Percentiles rank a stretch among this genome's conserved stretches.
Conservation (phyloP, 352 stramenopile species). For the Achlya hypogyna region DNA sequence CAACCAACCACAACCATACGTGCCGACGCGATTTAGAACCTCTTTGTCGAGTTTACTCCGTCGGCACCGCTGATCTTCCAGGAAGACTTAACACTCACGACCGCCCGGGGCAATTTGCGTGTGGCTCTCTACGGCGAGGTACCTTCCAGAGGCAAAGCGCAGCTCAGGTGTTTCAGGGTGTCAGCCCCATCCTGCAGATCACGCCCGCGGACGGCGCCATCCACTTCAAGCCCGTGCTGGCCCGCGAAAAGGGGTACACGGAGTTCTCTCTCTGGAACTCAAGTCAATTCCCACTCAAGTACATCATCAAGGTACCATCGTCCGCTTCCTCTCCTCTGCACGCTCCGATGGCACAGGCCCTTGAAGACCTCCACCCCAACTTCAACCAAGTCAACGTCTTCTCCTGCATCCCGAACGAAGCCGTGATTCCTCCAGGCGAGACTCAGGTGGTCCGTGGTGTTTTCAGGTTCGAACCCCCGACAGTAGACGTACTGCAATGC, state of each 20-base stretch:
- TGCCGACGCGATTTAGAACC: background rate
- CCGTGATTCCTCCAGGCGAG: conserved; percentile 46
- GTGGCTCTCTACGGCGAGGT: conserved; percentile 36
- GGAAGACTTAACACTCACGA: conserved; percentile 59
- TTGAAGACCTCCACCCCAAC: conserved; percentile 20
- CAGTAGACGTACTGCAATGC: background rate
- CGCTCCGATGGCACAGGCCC: background rate
- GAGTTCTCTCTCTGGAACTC: conserved; percentile 55
- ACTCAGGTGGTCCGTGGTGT: conserved; percentile 42
- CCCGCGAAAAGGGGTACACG: conserved; percentile 32
- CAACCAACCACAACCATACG: conserved; percentile 18
- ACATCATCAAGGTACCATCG: conserved; percentile 33
- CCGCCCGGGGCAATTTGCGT: conserved; percentile 24
- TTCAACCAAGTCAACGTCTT: conserved; percentile 36
- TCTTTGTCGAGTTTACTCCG: conserved; percentile 61
- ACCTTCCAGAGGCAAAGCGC: background rate
- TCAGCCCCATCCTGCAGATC: conserved; percentile 69
- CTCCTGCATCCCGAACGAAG: conserved; percentile 50
- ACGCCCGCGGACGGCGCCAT: conserved; percentile 44
- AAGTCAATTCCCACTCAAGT: conserved; percentile 53
- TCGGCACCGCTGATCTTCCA: conserved; percentile 41
- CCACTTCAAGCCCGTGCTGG: conserved; percentile 61
- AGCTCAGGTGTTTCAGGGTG: conserved; percentile 35
- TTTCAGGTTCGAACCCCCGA: conserved; percentile 35
- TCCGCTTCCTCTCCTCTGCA: background rate